Conservation (phyloP, 805 yeast genomes). For the Ogataea glucozyma region DNA sequence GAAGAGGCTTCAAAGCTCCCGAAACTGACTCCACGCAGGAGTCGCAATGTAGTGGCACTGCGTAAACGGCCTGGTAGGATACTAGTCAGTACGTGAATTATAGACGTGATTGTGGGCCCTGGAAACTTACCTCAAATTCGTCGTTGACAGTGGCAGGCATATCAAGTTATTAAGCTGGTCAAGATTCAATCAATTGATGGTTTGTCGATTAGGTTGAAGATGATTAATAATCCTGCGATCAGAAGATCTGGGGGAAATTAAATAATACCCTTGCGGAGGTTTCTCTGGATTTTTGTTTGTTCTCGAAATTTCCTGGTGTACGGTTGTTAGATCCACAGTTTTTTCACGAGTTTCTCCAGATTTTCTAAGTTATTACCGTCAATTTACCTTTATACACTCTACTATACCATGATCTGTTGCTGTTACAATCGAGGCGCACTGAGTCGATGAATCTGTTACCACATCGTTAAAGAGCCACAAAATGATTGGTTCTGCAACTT, state of each 20-base stretch:
- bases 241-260: not conserved
- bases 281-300: not conserved
- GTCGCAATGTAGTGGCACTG: conserved; percentile 81
- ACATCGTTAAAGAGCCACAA: not conserved
- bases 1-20: conserved; percentile 49
- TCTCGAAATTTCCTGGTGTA: not conserved
- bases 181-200: not conserved
- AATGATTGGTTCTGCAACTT: conserved; percentile 5
- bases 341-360: too few species aligned
- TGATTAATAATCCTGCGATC: not conserved
- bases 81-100: not conserved
- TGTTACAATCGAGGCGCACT: too few species aligned
- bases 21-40: conserved; percentile 65
- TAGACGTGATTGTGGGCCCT: not conserved
- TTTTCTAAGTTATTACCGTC: not conserved
- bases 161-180: not conserved
- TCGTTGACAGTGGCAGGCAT: conserved; percentile 22
- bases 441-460: not conserved
- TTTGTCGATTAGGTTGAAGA: too few species aligned
- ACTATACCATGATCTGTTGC: not conserved
- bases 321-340: too few species aligned
- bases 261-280: not conserved
- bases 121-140: conserved; percentile 26
- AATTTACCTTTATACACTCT: not conserved
- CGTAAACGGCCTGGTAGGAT: conserved; percentile 61